Base-by-base conservation (phyloP, 1,284 basidiomycete species). In the Trichosporon ovoides region DNA sequence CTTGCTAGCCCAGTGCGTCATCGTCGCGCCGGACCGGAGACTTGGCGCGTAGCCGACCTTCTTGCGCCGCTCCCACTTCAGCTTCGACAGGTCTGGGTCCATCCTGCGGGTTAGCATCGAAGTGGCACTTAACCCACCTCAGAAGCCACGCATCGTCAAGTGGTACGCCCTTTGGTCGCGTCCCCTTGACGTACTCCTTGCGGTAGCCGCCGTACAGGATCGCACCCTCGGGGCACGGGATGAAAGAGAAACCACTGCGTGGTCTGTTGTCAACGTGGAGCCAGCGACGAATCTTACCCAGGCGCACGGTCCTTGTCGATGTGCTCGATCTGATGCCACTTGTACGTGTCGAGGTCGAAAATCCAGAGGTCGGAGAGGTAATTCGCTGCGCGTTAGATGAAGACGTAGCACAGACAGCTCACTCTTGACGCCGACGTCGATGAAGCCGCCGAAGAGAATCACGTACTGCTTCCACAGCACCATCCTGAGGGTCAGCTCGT, bases 71-170 rank as follows among this genome's bases (percentile, higher is more conserved):
- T 91, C 88, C 93, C 93, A 96, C 73, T 90, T 91, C 46, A 87
- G 70, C 22, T 79, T 77, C 4, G 85, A 79, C 34, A 81, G 81
- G 48, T 83, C 81, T 16, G 68, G 68, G 37, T 78, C 74, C 64
- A 69, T 78, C 63, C 82, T 79, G 65, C n/a, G 64, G 55, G 52
- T 63, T 52, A 55, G 31, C 35, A 12, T 12, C 28, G n/a, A 49
- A 1, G 3, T n/a, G n/a, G n/a, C n/a, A n/a, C n/a, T n/a, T n/a
- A n/a, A 67, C 80, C 12, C 61, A 88, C 85, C 85, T 83, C n/a
- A 96, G 80, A 56, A 94, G 81, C 91, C 93, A 96, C 0, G 89
- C 89, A 69, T 97, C 93, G 36, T 94, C 91, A 3, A 95, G 81
- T 73, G 91, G 91, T 11, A 93, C 81, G 2, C 93, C 93, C 37